These are phyloP conservation scores for Xylariaceae sp. DNA, from an alignment of 2,329 filamentous ascomycete genomes.

Conservation along the genomic window DNA sequence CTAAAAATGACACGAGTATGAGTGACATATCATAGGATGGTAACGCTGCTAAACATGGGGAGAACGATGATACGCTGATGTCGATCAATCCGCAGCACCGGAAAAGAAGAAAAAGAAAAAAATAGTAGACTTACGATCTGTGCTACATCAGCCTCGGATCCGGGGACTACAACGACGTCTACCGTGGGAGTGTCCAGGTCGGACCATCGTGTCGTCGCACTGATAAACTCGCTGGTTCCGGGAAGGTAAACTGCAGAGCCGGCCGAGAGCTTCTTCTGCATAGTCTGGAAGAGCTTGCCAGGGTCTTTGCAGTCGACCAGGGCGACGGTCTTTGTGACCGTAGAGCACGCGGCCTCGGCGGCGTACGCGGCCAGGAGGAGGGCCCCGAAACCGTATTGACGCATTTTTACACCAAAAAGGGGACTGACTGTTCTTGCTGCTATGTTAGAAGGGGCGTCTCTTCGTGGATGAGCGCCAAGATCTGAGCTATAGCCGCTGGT, in stretches of 20 bases:
- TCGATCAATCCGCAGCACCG: too few species aligned
- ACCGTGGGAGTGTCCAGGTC: background rate
- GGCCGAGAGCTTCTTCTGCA: background rate
- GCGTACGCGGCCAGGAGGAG: too few species aligned
- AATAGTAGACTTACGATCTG: conserved; percentile 1
- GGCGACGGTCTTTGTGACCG: background rate
- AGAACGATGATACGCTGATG: too few species aligned
- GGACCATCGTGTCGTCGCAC: conserved; percentile 8
- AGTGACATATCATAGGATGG: background rate
- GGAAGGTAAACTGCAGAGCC: background rate
- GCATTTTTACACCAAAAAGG: too few species aligned
- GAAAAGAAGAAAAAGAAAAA: too few species aligned
- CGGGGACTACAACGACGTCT: conserved; percentile 4
- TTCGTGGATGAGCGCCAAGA: too few species aligned
- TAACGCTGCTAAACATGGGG: too few species aligned
- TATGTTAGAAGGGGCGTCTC: too few species aligned
- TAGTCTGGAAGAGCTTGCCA: background rate
- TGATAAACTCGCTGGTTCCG: background rate
- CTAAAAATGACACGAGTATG: background rate
- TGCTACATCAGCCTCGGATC: conserved; percentile 9
- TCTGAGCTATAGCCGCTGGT: too few species aligned
- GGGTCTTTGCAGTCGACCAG: background rate
- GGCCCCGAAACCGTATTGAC: too few species aligned
- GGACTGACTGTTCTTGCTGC: too few species aligned
- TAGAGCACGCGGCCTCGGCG: background rate